Evolutionary conservation across 1,284 basidiomycete genomes (phyloP), one percentile per base, ranked within the genome.

Genomic region (Cystobasidiaceae sp.): DNA sequence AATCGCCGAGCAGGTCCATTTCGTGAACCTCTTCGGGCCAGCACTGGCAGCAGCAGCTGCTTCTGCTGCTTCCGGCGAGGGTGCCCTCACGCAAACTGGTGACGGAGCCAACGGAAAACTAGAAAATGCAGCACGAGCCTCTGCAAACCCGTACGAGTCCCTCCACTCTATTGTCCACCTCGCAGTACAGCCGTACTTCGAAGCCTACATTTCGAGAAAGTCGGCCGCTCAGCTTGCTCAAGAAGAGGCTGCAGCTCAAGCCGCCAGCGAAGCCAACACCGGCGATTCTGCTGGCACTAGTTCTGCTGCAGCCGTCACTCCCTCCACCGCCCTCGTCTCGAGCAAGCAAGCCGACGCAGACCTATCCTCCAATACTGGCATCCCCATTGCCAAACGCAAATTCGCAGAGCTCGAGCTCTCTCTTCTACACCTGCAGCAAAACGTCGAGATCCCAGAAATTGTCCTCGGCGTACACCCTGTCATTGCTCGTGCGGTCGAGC

Each of bases 371-470:
- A 90, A 93, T 78, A 89, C 93, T 86, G 92, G 92, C 68, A 97
- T 98, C 64, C 94, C 96, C 4, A 91, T 97, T 82, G 93, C 94
- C 33, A 97, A 96, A 83, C 94, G 94, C 82, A 97, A 97, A 79
- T 97, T 98, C 75, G 93, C 94, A 17, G 94, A 99, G 75, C 85
- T 98, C 64, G 94, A 98, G 77, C 81, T 97, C n/a, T 94, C 90
- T 4, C 81, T 98, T 7, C 81, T 97, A 5, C 96, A 98, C 75
- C 82, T 98, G 2, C 96, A 98, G 76, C 94, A 98, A 78, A 97
- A 97, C 74, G 93, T 97, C 70, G 94, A 97, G 79, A 97, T 99
- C 50, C 96, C 96, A 0, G 92, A 97, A 77, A 96, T 93, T 15
- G 87, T 92, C 69, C 85, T 99, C 21, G 82, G 88, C 67, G 89